Conservation (phyloP, 1,284 basidiomycete genomes). For the Naganishia albida region DNA sequence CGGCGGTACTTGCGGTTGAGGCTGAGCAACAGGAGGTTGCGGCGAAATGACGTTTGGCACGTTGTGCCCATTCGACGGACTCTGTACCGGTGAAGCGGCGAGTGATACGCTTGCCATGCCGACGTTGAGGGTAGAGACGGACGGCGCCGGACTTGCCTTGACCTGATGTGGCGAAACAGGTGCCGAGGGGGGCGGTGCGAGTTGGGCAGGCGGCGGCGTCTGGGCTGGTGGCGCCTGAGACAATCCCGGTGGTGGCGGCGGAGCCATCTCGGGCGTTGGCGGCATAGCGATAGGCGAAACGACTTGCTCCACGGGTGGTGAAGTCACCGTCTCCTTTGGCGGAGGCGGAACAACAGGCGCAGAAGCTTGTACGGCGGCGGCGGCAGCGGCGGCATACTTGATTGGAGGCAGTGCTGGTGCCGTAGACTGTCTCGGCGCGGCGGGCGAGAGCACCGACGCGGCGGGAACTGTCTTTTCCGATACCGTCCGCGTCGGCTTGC, state of each 20-base stretch:
- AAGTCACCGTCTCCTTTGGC: slow-evolving; percentile 59
- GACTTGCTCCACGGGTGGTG: slow-evolving; percentile 62
- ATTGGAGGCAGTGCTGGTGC: slow-evolving; percentile 66
- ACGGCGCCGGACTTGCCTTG: slow-evolving; percentile 32
- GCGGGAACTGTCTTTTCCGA: slow-evolving; percentile 22
- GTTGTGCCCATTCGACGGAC: slow-evolving; percentile 8
- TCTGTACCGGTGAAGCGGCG: slow-evolving; percentile 11
- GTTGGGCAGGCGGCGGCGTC: slow-evolving; percentile 2
- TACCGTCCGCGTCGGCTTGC: slow-evolving; percentile 10
- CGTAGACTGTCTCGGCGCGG: slow-evolving; percentile 43
- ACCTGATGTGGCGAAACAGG: slow-evolving; percentile 13
- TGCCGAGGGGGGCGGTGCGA: slow-evolving; percentile 15
- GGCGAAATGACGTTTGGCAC: neutral
- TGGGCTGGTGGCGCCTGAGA: neutral
- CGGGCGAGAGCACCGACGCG: slow-evolving; percentile 1
- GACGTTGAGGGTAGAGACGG: slow-evolving; percentile 11
- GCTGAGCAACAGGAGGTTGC: neutral
- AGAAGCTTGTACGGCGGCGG: slow-evolving; percentile 66
- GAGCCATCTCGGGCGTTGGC: slow-evolving; percentile 62
- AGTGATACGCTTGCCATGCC: slow-evolving; percentile 12
- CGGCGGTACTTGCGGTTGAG: slow-evolving; percentile 10
- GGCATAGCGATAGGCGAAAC: slow-evolving; percentile 42
- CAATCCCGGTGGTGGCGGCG: slow-evolving; percentile 40
- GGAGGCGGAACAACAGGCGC: slow-evolving; percentile 37
- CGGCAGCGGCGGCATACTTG: slow-evolving; percentile 87